Percentiles rank a stretch among this genome's conserved stretches.
These are phyloP conservation scores for Pseudogymnoascus sp. DNA, from an alignment of 2,329 filamentous ascomycete species.

Conservation along the genomic window DNA sequence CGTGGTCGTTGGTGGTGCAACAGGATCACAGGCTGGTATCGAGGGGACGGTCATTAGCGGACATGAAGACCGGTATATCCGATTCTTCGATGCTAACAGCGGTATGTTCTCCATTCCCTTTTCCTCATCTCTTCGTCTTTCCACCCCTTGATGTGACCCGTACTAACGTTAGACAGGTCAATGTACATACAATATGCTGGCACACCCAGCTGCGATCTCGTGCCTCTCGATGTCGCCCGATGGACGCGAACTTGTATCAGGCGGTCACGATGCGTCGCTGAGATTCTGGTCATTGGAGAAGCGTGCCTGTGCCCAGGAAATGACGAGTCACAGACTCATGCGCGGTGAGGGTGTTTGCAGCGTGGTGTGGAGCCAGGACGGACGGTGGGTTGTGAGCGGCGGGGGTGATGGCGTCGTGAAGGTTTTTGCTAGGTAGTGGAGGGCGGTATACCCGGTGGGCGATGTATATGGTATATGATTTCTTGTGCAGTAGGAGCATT, in stretches of 20 bases:
- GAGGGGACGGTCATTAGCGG: slow-evolving; percentile 94
- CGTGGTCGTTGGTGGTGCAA: slow-evolving; percentile 68
- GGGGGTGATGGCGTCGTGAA: slow-evolving; percentile 95
- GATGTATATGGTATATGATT: slow-evolving; percentile 11
- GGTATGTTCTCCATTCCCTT: slow-evolving; percentile 54
- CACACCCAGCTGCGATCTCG: slow-evolving; percentile 88
- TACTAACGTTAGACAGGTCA: slow-evolving; percentile 56
- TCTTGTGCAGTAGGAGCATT: slow-evolving; percentile 2
- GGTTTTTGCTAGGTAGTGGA: slow-evolving; percentile 60
- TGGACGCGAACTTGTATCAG: slow-evolving; percentile 88
- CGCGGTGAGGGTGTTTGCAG: slow-evolving; percentile 90
- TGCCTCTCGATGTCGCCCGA: slow-evolving; percentile 87
- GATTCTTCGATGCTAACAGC: slow-evolving; percentile 98
- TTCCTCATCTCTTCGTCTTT: not conserved
- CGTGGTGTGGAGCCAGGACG: slow-evolving; percentile 93
- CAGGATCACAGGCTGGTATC: slow-evolving; percentile 68
- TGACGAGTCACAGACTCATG: slow-evolving; percentile 90
- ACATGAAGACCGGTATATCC: slow-evolving; percentile 91
- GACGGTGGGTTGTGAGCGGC: slow-evolving; percentile 87
- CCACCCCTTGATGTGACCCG: not conserved
- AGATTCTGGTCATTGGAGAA: slow-evolving; percentile 98
- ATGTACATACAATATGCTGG: slow-evolving; percentile 98
- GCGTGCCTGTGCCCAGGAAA: slow-evolving; percentile 88
- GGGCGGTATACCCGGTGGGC: slow-evolving; percentile 5
- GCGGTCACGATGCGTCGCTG: slow-evolving; percentile 89